Percentiles rank a stretch among this genome's conserved stretches.
These are phyloP conservation scores for Aspergillus sp. DNA, from an alignment of 2,329 filamentous ascomycete genomes.

Conservation along the genomic window DNA sequence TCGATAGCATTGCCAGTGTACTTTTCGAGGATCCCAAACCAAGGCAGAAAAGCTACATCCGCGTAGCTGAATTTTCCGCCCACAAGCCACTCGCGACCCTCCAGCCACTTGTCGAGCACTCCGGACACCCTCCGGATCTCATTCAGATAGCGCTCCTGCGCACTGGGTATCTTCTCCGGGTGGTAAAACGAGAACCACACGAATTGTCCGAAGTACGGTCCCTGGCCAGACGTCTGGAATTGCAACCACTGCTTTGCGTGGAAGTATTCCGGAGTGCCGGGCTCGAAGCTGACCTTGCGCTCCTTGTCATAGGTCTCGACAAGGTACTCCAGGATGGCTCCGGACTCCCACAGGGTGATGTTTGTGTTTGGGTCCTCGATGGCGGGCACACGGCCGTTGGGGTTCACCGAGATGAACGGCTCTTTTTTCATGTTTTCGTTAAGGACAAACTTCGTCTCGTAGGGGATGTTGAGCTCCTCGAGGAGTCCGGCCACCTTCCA, in stretches of 20 bases:
- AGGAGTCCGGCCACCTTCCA: slow-evolving; percentile 33
- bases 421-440: slow-evolving; percentile 29
- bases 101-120: slow-evolving; percentile 45
- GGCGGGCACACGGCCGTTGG: slow-evolving; percentile 36
- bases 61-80: slow-evolving; percentile 45
- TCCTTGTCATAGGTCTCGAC: slow-evolving; percentile 46
- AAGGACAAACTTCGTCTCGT: slow-evolving; percentile 21
- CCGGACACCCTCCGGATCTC: slow-evolving; percentile 47
- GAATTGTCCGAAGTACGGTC: slow-evolving; percentile 51
- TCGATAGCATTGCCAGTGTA: slow-evolving; percentile 18
- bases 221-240: slow-evolving; percentile 49
- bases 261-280: slow-evolving; percentile 35
- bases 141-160: slow-evolving; percentile 45
- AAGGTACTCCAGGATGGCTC: slow-evolving; percentile 47
- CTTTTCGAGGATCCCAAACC: slow-evolving; percentile 24
- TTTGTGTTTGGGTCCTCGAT: slow-evolving; percentile 39
- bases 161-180: slow-evolving; percentile 43
- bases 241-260: slow-evolving; percentile 46
- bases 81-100: slow-evolving; percentile 40
- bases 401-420: slow-evolving; percentile 29
- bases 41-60: slow-evolving; percentile 44
- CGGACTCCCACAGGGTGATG: slow-evolving; percentile 46
- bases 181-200: slow-evolving; percentile 46
- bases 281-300: slow-evolving; percentile 36
- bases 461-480: slow-evolving; percentile 33